Evolutionary conservation across 768 basidiomycete genomes (phyloP).

Genomic region (Serendipita sp.): DNA sequence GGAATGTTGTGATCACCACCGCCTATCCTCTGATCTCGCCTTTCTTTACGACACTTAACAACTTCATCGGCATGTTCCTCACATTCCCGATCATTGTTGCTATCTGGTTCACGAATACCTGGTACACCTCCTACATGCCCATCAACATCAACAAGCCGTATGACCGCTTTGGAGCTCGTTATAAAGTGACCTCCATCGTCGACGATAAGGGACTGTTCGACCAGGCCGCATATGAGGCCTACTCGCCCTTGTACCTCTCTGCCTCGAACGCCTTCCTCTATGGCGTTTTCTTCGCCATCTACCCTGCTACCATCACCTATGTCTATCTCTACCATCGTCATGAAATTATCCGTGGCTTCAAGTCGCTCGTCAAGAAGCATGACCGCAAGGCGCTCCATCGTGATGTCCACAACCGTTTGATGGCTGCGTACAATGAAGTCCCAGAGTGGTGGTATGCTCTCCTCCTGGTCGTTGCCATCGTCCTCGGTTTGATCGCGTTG

Average conservation of each 20-base stretch:
- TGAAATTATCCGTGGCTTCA: conserved; percentile 36
- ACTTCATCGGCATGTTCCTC: conserved; percentile 17
- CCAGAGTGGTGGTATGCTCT: conserved; percentile 45
- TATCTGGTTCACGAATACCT: conserved; percentile 23
- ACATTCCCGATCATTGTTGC: conserved; percentile 15
- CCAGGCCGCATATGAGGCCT: conserved; percentile 19
- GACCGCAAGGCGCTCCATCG: conserved; percentile 13
- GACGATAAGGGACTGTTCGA: conserved; percentile 21
- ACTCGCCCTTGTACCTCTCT: conserved; percentile 27
- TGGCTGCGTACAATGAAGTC: conserved; percentile 21
- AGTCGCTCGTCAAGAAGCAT: conserved; percentile 21
- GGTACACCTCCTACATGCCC: conserved; percentile 24
- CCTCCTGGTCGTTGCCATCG: conserved; percentile 19
- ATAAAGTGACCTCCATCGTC: conserved; percentile 27
- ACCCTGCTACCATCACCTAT: conserved; percentile 27
- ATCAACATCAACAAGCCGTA: conserved; percentile 23
- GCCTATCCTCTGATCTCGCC: conserved; percentile 21
- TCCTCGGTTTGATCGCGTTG: conserved; percentile 19
- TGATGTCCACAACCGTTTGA: conserved; percentile 17
- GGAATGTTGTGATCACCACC: conserved; percentile 17
- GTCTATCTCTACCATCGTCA: conserved; percentile 39
- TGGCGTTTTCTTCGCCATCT: conserved; percentile 27
- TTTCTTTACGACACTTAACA: conserved; percentile 23
- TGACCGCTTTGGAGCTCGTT: conserved; percentile 27
- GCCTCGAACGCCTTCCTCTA: conserved; percentile 16